Conservation (phyloP, 2,329 filamentous ascomycete genomes). For the Helminthosporium solani region DNA sequence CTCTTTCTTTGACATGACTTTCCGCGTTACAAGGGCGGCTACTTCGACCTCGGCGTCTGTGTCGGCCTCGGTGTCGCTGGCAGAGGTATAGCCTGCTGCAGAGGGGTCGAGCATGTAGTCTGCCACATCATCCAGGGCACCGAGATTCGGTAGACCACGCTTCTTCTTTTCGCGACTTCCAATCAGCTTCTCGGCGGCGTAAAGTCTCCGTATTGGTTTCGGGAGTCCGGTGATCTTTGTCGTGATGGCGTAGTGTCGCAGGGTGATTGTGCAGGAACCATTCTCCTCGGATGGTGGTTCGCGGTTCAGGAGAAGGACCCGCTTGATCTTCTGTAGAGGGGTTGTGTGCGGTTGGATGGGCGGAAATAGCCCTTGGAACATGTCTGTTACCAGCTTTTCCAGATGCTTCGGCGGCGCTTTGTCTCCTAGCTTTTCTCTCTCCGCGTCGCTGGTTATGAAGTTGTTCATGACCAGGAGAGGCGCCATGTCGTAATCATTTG, state of each 20-base stretch:
- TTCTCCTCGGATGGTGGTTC: conserved; percentile 54
- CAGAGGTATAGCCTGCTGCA: conserved; percentile 83
- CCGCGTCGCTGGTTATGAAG: conserved; percentile 65
- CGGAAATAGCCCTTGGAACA: conserved; percentile 95
- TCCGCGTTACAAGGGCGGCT: conserved; percentile 59
- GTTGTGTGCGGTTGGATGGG: conserved; percentile 91
- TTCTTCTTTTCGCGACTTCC: conserved; percentile 61
- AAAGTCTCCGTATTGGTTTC: conserved; percentile 77
- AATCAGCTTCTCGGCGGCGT: conserved; percentile 79
- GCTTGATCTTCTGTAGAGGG: conserved; percentile 85
- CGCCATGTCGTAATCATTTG: conserved; percentile 75
- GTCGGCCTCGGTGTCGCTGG: conserved; percentile 88
- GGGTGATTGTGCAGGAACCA: conserved; percentile 73
- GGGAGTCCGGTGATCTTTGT: conserved; percentile 84
- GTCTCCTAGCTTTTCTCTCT: conserved; percentile 33
- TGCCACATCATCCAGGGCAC: conserved; percentile 86
- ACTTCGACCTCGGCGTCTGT: conserved; percentile 96
- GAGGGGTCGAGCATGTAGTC: conserved; percentile 85
- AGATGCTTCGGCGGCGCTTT: conserved; percentile 87
- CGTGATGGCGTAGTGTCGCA: conserved; percentile 93
- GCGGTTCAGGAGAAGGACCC: conserved; percentile 86
- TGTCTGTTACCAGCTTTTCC: conserved; percentile 85
- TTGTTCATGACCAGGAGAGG: conserved; percentile 99
- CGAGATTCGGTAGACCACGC: conserved; percentile 76
- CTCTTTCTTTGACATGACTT: conserved; percentile 59